A percentile compares a stretch with the other conserved stretches of the same genome.
Evolutionary conservation across 495 filamentous ascomycete genomes (phyloP).

Genomic region (Clavariopsis aquatica): DNA sequence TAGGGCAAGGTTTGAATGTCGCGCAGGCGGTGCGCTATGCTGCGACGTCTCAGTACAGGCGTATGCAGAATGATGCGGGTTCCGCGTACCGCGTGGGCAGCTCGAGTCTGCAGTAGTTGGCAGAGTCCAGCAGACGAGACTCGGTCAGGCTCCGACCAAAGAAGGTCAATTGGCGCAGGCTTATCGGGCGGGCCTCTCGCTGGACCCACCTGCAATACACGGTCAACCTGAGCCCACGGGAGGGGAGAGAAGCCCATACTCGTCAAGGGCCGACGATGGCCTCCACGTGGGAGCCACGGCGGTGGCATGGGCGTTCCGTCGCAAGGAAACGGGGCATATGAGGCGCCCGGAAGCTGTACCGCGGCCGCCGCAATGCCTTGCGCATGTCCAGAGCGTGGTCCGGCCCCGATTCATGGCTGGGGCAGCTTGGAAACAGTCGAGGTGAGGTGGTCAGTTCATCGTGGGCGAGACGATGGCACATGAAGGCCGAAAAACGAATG

Average conservation of each 20-base stretch:
- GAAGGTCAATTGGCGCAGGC: constrained; percentile 88
- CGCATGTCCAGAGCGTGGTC: not conserved
- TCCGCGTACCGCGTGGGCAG: constrained; percentile 73
- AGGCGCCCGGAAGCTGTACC: constrained; percentile 5
- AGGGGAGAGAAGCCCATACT: constrained; percentile 56
- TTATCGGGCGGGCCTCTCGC: constrained; percentile 81
- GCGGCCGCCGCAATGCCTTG: not conserved
- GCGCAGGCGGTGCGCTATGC: constrained; percentile 87
- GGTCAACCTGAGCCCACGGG: constrained; percentile 26
- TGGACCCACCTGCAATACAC: constrained; percentile 71
- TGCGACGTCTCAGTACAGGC: constrained; percentile 39
- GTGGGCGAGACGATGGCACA: not conserved
- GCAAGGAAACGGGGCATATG: not conserved
- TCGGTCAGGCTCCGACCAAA: constrained; percentile 92
- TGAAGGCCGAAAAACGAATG: no score
- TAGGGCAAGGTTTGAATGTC: constrained; percentile 98
- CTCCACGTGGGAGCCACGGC: constrained; percentile 67
- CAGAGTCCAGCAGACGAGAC: constrained; percentile 82
- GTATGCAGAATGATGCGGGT: not conserved
- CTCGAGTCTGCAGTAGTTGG: constrained; percentile 96
- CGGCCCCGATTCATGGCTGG: constrained; percentile 10
- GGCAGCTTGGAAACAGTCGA: constrained; percentile 4
- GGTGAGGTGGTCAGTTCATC: constrained; percentile 8
- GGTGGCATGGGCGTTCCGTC: constrained; percentile 10
- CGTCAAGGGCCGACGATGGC: constrained; percentile 79